A percentile compares a stretch with the other conserved stretches of the same genome.
These are phyloP conservation scores for Phycomyces blakesleeanus DNA, from an alignment of 192 early-diverging fungal genomes.

Conservation along the genomic window DNA sequence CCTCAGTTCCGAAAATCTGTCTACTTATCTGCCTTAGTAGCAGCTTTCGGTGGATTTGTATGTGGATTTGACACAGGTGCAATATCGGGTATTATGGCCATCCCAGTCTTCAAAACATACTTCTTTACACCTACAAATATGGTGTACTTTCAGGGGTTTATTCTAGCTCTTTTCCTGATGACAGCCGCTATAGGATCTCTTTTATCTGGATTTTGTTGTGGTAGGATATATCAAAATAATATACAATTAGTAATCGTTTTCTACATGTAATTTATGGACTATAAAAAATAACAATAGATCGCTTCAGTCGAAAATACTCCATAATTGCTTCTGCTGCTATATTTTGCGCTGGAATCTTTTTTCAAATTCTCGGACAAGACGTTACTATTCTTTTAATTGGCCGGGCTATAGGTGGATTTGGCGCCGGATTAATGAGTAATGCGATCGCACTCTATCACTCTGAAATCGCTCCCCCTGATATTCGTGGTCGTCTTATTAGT, in stretches of 20 bases:
- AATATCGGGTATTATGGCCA: slow-evolving; percentile 25
- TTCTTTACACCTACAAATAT: slow-evolving; percentile 6
- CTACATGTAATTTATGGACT: neutral
- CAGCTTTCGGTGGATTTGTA: slow-evolving; percentile 21
- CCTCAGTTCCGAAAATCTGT: neutral
- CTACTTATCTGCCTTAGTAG: slow-evolving; percentile 8
- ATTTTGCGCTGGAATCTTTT: slow-evolving; percentile 59
- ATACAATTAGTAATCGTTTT: neutral
- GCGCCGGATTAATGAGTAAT: slow-evolving; percentile 33
- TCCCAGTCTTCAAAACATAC: slow-evolving; percentile 12
- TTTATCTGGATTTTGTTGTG: slow-evolving; percentile 8
- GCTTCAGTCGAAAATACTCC: slow-evolving; percentile 52
- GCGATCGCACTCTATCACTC: slow-evolving; percentile 42
- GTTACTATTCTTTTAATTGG: slow-evolving; percentile 44
- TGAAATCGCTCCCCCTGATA: slow-evolving; percentile 72
- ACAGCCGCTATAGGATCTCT: slow-evolving; percentile 21
- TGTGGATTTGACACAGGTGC: slow-evolving; percentile 24
- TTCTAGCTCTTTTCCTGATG: slow-evolving; percentile 19
- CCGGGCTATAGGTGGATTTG: slow-evolving; percentile 45
- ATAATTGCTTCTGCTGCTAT: slow-evolving; percentile 53
- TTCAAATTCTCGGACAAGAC: slow-evolving; percentile 23
- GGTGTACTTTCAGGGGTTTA: slow-evolving; percentile 14
- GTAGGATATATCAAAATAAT: slow-evolving; percentile 4
- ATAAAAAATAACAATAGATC: slow-evolving; percentile 45
- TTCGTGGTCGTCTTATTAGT: slow-evolving; percentile 80